phyloP scores from a whole-genome alignment of 495 filamentous ascomycete genomes.

The Tuber magnatum region DNA sequence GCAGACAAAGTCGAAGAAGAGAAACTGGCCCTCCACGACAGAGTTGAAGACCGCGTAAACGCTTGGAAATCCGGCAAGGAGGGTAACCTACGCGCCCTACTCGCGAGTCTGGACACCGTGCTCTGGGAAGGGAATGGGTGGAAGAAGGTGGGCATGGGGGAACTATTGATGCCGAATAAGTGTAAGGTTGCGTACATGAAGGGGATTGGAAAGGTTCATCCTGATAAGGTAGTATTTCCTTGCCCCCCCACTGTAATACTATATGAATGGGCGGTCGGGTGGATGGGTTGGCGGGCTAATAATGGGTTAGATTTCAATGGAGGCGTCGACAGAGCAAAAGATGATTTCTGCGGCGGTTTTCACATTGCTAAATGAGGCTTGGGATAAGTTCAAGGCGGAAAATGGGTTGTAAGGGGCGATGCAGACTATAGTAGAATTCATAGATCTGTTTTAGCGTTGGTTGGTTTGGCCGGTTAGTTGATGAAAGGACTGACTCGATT shows the following conservation, averaged over 20 bases:
- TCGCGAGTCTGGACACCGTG: conserved; percentile 81
- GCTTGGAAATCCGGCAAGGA: conserved; percentile 82
- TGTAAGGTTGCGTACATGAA: conserved; percentile 99
- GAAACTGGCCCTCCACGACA: conserved; percentile 79
- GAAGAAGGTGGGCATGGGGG: conserved; percentile 93
- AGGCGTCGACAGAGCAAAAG: conserved; percentile 83
- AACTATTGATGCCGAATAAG: conserved; percentile 79
- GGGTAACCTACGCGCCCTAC: conserved; percentile 80
- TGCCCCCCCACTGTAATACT: not conserved
- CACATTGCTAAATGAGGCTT: conserved; percentile 87
- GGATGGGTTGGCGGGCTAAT: conserved; percentile 20
- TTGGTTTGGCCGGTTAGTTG: not conserved
- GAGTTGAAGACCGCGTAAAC: conserved; percentile 67
- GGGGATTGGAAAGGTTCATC: conserved; percentile 95
- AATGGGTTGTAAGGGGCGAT: conserved; percentile 60
- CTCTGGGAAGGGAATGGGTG: conserved; percentile 88
- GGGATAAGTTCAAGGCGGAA: conserved; percentile 94
- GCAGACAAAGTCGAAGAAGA: conserved; percentile 82
- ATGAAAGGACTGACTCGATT: not conserved
- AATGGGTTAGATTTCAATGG: conserved; percentile 61
- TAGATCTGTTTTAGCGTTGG: not conserved
- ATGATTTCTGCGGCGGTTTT: conserved; percentile 93
- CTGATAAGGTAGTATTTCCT: conserved; percentile 74
- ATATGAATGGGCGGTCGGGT: not conserved
- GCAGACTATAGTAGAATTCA: not conserved